Evolutionary conservation across 371 early-diverging fungal species (phyloP), one percentile per base, ranked within the genome.

Genomic region (Actinomucor elegans): DNA sequence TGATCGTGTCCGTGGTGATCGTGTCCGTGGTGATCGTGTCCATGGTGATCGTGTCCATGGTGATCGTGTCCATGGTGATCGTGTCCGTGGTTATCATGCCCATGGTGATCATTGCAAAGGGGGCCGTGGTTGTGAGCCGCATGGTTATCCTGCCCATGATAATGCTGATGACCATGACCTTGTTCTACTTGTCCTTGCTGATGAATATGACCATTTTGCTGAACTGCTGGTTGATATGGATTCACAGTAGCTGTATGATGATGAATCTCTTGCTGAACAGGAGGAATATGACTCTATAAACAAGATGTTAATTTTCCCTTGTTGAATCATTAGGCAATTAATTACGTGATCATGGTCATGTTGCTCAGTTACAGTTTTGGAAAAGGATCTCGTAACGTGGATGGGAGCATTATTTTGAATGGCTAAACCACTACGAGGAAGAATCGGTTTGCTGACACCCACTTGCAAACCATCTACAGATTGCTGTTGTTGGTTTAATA

Each of bases 21-120:
- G 8, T 57, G 50, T 24, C 50, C 20, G 12, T 65, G 61, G 34
- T 73, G 59, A 12, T 27, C 23, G 28, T 73, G 67, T 15, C 41
- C 29, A n/a, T 64, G 55, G 17, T 35, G 44, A 23, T 23, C 21
- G 29, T 55, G 59, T 20, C 24, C n/a, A 43, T 51, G 52, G 9
- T 48, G 42, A 15, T 37, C 15, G 43, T 62, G 55, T 14, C 35
- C 49, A 9, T 55, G 29, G 32, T 68, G 48, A 20, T 47, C 17
- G 8, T 64, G 55, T 15, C 44, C 42, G 14, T 58, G 48, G 32
- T 51, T 15, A 20, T 49, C 37, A 20, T 63, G 64, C 20, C 23
- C 20, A 55, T 69, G 57, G 24, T 41, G 32, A 37, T 73, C 63
- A 34, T 38, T 17, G 14, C 56, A 38, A 36, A 66, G 58, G 18